Evolutionary conservation across 345 rosid species (phyloP), one percentile per base, ranked within the genome.

Genomic region (Arabis alpina): DNA sequence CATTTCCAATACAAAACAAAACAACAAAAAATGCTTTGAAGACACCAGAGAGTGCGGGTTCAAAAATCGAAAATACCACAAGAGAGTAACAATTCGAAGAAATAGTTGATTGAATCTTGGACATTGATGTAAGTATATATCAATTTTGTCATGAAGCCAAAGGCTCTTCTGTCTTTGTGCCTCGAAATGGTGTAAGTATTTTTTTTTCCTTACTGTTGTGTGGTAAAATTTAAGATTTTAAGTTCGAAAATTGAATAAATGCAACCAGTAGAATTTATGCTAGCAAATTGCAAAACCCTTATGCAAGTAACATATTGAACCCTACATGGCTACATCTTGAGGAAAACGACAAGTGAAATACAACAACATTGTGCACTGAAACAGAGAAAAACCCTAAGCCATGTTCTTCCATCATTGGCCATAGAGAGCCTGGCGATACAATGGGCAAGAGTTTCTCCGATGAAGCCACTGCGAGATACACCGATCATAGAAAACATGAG

Each of bases 1-100:
- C 83, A 28, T 68, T 75, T 23, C 50, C 81, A 42, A 87, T 82
- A 79, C 42, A 39, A 54, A 80, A 44, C 74, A 75, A 48, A n/a
- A 73, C 80, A 74, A 69, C 84, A 7, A 82, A 82, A 63, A 77
- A 54, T 54, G 76, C 43, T 16, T 61, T 43, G 49, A 76, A 81
- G 57, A 37, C 62, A 44, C 68, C 68, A 19, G 77, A 74, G 53
- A 25, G 1, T 74, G 32, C 56, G 0, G 54, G 16, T 60, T 74
- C 42, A 74, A 51, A 11, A 15, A n/a, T 49, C 13, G 34, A 11
- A 11, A 50, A 34, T 45, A 34, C 48, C 23, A 48, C 52, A 45
- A 44, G 52, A 42, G 42, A 25, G 41, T 39, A 59, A 50, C 52
- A 51, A 13, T 28, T 42, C 1, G 27, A 19, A 19, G 23, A 19